Base-by-base conservation (phyloP, 2,329 filamentous ascomycete species). In the Cordyceps cateniannulata region DNA sequence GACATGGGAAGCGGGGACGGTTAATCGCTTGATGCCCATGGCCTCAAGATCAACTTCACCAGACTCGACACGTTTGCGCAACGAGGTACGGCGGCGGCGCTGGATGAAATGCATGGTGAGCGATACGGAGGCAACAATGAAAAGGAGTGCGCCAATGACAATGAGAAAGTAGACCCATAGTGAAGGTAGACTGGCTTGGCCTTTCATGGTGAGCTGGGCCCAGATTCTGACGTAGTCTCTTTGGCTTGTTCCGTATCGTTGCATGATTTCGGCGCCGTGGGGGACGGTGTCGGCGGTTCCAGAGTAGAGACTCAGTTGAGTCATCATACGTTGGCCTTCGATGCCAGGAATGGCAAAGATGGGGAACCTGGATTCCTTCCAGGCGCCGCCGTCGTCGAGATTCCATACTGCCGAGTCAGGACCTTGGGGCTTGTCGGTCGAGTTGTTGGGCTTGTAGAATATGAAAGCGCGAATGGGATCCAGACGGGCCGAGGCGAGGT, bases 31-130 rank as follows among this genome's bases (percentile, higher is more conserved):
- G 66, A 97, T 90, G 2, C 92, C 93, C 66, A 96, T 81, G 3
- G 85, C 86, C 73, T 97, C 93, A 3, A 97, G 79, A 69, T 97
- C 90, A 22, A 96, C 86, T 66, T 96, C 89, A 57, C 93, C 93
- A 8, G 79, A 81, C 62, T 85, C 80, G 18, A 97, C 87, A 14
- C 92, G 85, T 52, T 84, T 82, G 55, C 85, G 84, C 12, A 98
- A 77, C 1, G 79, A 79, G 25, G 80, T 80, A 9, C 93, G 85
- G 32, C 91, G 85, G 52, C 85, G 81, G 40, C 85, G 83, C 70
- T 96, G 91, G 32, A 95, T 77, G 24, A 87, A 77, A 67, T 95
- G 91, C 89, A 95, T 96, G 57, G 81, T 76, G 45, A 86, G 70
- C 1, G 85, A 95, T 1, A 86, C 91, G 12, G 77, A 73, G 3